Evolutionary conservation across 2,329 filamentous ascomycete species (phyloP), one percentile per base, ranked within the genome.

Genomic region (Davidsoniella virescens): DNA sequence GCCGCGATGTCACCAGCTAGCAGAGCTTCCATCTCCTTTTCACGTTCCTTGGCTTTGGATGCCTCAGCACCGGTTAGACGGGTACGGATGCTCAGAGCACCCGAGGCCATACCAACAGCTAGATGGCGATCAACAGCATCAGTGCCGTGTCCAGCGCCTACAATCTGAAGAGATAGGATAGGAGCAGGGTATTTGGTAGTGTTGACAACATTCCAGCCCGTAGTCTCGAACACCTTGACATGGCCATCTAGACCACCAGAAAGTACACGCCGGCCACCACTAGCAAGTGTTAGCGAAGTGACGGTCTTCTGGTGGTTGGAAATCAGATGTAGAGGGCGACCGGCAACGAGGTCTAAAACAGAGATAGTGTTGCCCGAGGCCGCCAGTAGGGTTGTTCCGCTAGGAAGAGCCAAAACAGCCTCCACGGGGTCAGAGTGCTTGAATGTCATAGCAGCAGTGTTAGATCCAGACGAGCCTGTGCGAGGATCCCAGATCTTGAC

Each of bases 301-400:
- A 98, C 88, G 0, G 92, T 94, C 76, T 96, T 98, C 62, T 98
- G 92, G 65, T 98, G 92, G 63, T 93, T 96, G 58, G 81, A 82
- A 55, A 98, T 81, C 61, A 94, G 71, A 58, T 87, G 82, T 52
- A 94, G 70, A 4, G 90, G 87, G 60, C 86, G 87, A 23, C 85
- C 92, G 46, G 88, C 90, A 14, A 96, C 83, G 42, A 98, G 75
- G 63, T 98, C 92, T 54, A 98, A 73, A 9, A 98, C 87, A 5
- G 84, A 87, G 59, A 98, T 86, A 55, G 84, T 78, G 60, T 85
- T 93, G 52, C 85, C 88, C 16, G 87, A 80, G 2, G 90, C 78
- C 10, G 87, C 87, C 33, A 95, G 73, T 20, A 98, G 70, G 3
- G 85, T 87, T 4, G 88, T 94, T 44, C 87, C 87, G 2, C 84